Conservation (phyloP, 257 asterid species). For the Salvia miltiorrhiza region DNA sequence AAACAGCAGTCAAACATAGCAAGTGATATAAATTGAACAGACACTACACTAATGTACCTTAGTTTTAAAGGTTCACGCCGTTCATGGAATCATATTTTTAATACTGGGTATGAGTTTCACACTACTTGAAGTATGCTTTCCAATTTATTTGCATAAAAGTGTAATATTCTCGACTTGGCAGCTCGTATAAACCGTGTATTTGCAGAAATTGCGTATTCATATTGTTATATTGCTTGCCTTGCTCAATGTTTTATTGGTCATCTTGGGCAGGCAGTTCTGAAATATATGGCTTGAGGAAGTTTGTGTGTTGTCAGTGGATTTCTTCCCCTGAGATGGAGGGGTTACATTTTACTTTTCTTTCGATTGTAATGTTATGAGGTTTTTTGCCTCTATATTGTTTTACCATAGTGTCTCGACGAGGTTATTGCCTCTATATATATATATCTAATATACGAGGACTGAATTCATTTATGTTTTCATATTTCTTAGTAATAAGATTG, state of each 20-base stretch:
- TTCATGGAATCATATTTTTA: background rate
- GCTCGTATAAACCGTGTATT: background rate
- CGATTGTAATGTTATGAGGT: conserved; percentile 17
- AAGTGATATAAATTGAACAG: background rate
- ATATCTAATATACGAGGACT: conserved; percentile 13
- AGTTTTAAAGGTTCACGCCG: background rate
- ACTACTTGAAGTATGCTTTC: too few species aligned
- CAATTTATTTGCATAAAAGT: too few species aligned
- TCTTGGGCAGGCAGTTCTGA: conserved; percentile 31
- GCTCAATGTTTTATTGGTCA: background rate
- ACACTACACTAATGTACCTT: background rate
- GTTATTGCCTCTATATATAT: conserved; percentile 25
- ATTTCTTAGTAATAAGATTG: conserved; percentile 11
- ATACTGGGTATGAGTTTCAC: background rate
- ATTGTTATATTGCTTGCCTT: background rate
- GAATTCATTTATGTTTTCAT: background rate
- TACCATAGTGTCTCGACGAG: conserved; percentile 19
- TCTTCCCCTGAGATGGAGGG: conserved; percentile 17
- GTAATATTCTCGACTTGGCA: background rate
- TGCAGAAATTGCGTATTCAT: background rate
- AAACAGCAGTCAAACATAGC: background rate
- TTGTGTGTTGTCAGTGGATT: conserved; percentile 24
- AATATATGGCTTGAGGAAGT: conserved; percentile 22
- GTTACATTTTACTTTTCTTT: conserved; percentile 21
- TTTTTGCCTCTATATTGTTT: conserved; percentile 16